A percentile compares a stretch with the other conserved stretches of the same genome.
Conservation (phyloP, 352 stramenopile species). For the Phytophthora pisi region DNA sequence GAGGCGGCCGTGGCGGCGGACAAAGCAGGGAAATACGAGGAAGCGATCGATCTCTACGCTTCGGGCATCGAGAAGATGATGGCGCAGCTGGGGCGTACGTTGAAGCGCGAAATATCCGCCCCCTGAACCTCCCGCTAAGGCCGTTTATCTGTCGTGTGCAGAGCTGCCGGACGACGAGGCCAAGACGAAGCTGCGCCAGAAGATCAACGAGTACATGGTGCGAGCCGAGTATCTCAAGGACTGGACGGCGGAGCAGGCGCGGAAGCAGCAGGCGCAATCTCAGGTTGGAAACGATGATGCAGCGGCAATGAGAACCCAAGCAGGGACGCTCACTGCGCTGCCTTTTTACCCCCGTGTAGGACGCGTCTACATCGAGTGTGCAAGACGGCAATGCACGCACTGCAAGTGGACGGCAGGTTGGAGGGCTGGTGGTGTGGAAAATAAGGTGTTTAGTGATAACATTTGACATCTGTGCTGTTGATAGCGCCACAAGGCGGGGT, state of each 20-base stretch:
- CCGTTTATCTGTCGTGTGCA: slow-evolving; percentile 24
- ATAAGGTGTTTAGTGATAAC: neutral
- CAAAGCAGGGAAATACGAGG: slow-evolving; percentile 42
- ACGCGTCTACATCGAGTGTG: neutral
- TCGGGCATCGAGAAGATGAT: slow-evolving; percentile 81
- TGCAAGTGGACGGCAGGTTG: slow-evolving; percentile 22
- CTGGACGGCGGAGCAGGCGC: slow-evolving; percentile 27
- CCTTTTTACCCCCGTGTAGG: slow-evolving; percentile 3
- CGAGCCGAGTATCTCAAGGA: slow-evolving; percentile 76
- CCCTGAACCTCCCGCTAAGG: neutral
- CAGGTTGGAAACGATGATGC: slow-evolving; percentile 14
- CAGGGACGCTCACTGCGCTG: neutral
- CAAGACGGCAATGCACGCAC: slow-evolving; percentile 5
- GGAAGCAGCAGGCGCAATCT: slow-evolving; percentile 21
- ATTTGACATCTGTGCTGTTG: neutral
- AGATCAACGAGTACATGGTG: slow-evolving; percentile 85
- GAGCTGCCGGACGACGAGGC: slow-evolving; percentile 42
- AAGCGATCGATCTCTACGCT: slow-evolving; percentile 76
- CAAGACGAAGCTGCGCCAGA: slow-evolving; percentile 39
- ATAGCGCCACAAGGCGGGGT: slow-evolving; percentile 33
- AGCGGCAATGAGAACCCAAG: too few species aligned
- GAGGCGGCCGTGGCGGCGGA: slow-evolving; percentile 66
- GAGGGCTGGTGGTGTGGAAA: neutral
- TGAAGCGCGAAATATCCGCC: slow-evolving; percentile 1
- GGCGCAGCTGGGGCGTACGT: slow-evolving; percentile 59